Conservation (phyloP, 306 rosid species). For the Ochetophila trinervis region DNA sequence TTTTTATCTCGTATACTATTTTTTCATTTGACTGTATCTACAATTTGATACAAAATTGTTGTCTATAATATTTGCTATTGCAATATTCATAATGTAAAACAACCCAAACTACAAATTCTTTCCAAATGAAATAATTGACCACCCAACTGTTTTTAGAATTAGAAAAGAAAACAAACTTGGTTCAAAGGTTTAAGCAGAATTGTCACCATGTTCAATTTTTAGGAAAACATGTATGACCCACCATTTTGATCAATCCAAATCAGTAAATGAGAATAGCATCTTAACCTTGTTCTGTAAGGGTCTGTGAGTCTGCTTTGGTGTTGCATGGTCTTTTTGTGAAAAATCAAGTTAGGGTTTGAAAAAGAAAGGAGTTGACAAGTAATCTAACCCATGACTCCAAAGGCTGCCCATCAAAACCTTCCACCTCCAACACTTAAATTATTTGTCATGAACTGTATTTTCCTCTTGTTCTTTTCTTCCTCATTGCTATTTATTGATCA, state of each 20-base stretch:
- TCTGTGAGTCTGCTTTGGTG: not conserved
- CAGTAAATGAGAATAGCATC: conserved; percentile 9
- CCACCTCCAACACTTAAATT: not conserved
- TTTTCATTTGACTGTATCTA: no score
- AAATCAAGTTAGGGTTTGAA: not conserved
- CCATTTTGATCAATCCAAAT: conserved; percentile 10
- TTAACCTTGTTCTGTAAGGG: not conserved
- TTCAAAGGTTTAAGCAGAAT: not conserved
- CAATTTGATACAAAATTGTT: no score
- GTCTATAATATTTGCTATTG: no score
- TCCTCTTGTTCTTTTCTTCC: not conserved
- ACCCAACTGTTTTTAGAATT: not conserved
- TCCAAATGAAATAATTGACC: not conserved
- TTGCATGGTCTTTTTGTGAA: not conserved
- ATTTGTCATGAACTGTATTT: not conserved
- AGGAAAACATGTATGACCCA: conserved; percentile 12
- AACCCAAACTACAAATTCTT: no score
- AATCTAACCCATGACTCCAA: conserved; percentile 1
- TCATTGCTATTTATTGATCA: not conserved
- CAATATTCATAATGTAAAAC: no score
- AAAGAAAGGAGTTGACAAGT: conserved; percentile 3
- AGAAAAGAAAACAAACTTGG: not conserved
- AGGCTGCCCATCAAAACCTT: not conserved
- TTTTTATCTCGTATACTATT: no score
- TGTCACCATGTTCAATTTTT: not conserved